These are phyloP conservation scores for Linnemannia exigua DNA, from an alignment of 192 early-diverging fungal genomes.

Conservation along the genomic window DNA sequence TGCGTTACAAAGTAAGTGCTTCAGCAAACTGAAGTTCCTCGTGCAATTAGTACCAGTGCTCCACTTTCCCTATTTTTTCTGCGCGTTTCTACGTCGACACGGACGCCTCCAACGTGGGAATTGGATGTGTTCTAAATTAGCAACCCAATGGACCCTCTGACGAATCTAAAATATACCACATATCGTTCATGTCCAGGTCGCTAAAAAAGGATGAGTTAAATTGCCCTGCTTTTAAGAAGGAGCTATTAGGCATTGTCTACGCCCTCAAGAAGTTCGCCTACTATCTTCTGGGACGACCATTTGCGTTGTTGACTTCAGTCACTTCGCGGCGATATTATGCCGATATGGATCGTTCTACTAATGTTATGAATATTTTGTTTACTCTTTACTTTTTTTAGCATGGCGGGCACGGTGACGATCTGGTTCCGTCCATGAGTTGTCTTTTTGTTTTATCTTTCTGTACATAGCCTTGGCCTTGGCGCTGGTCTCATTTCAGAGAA, in stretches of 20 bases:
- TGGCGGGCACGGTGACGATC: no score
- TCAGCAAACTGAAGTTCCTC: background rate
- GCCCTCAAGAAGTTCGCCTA: slow-evolving; percentile 48
- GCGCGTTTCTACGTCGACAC: slow-evolving; percentile 40
- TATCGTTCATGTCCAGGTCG: slow-evolving; percentile 36
- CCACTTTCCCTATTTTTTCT: slow-evolving; percentile 30
- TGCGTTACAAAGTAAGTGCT: background rate
- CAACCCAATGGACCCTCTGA: background rate
- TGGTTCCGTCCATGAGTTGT: no score
- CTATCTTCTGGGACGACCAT: slow-evolving; percentile 38
- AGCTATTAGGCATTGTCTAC: slow-evolving; percentile 34
- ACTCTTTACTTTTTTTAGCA: no score
- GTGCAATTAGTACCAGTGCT: slow-evolving; percentile 22
- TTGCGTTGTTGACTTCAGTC: no score
- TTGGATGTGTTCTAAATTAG: slow-evolving; percentile 51
- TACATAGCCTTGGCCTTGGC: no score
- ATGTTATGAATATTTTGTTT: no score
- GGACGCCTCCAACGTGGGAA: slow-evolving; percentile 57
- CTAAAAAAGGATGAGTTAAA: slow-evolving; percentile 25
- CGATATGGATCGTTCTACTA: no score
- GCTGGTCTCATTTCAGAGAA: no score
- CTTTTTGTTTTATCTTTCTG: no score
- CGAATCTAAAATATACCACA: slow-evolving; percentile 17
- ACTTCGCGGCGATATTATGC: no score
- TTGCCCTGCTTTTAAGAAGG: slow-evolving; percentile 45